These are phyloP conservation scores for Trametes punicea DNA, from an alignment of 768 basidiomycete genomes.

Conservation along the genomic window DNA sequence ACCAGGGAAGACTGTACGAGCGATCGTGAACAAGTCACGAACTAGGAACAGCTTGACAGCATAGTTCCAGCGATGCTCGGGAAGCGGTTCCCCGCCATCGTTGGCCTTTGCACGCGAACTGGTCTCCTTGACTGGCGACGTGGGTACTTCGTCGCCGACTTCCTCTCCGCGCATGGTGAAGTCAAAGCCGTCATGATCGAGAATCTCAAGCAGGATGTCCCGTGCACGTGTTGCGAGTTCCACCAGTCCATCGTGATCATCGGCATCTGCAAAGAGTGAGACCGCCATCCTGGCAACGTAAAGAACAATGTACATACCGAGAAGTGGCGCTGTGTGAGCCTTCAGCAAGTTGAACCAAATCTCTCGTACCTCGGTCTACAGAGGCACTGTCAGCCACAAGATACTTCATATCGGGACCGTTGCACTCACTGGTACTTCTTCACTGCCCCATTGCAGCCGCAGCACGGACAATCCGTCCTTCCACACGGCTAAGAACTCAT, in stretches of 20 bases:
- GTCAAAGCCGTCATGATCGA: slow-evolving; percentile 22
- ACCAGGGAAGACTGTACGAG: slow-evolving; percentile 42
- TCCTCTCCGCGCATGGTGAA: slow-evolving; percentile 16
- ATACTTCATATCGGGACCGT: neutral
- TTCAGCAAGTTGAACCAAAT: slow-evolving; percentile 59
- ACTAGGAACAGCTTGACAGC: slow-evolving; percentile 57
- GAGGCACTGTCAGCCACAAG: neutral
- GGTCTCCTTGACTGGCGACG: slow-evolving; percentile 17
- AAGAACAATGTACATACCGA: slow-evolving; percentile 37
- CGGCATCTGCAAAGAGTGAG: slow-evolving; percentile 35
- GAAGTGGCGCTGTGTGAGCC: slow-evolving; percentile 42
- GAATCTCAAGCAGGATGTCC: slow-evolving; percentile 41
- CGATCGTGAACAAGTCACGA: slow-evolving; percentile 54
- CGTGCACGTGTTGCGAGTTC: slow-evolving; percentile 30
- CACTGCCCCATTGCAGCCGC: slow-evolving; percentile 41
- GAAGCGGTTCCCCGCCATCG: neutral
- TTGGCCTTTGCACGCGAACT: neutral
- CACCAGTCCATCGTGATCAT: slow-evolving; percentile 34
- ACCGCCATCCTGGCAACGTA: neutral
- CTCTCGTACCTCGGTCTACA: slow-evolving; percentile 44
- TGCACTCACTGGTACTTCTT: slow-evolving; percentile 45
- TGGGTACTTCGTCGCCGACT: slow-evolving; percentile 8
- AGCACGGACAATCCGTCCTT: slow-evolving; percentile 42
- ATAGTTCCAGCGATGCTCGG: slow-evolving; percentile 32
- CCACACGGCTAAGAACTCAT: slow-evolving; percentile 54